Evolutionary conservation across 176 grass and related monocot genomes (phyloP).

Genomic region (Oryza officinalis): DNA sequence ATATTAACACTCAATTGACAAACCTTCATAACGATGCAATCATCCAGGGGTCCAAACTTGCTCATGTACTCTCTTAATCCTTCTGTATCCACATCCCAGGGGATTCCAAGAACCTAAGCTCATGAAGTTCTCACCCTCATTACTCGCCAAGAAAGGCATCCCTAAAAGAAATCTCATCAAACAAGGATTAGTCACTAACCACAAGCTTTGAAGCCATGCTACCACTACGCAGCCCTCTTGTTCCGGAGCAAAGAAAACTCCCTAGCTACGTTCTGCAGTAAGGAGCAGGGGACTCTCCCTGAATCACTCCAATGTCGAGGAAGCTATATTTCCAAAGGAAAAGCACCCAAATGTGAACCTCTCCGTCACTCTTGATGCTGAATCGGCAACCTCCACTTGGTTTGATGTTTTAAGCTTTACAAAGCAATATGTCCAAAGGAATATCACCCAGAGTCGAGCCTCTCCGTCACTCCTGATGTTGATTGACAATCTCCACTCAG

Average conservation of each 20-base stretch:
- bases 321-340: too few species aligned
- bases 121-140: constrained; percentile 22
- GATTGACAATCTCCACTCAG: constrained; percentile 15
- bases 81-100: constrained; percentile 83
- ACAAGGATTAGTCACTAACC: constrained; percentile 52
- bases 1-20: neutral
- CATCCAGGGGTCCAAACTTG: constrained; percentile 76
- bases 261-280: constrained; percentile 23
- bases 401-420: neutral
- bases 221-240: constrained; percentile 29
- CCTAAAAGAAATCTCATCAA: constrained; percentile 20
- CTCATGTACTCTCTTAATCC: constrained; percentile 77
- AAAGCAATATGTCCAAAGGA: constrained; percentile 26
- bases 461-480: constrained; percentile 30
- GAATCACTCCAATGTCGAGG: neutral
- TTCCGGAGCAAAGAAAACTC: constrained; percentile 21
- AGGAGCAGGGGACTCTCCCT: neutral
- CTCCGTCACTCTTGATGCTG: too few species aligned
- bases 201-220: constrained; percentile 58
- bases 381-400: too few species aligned
- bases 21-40: constrained; percentile 90
- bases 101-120: constrained; percentile 75
- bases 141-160: constrained; percentile 39
- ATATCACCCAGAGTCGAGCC: constrained; percentile 15
- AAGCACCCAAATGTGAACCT: too few species aligned